Base-by-base conservation (phyloP, 2,329 filamentous ascomycete genomes). In the Diaporthe ampelina region DNA sequence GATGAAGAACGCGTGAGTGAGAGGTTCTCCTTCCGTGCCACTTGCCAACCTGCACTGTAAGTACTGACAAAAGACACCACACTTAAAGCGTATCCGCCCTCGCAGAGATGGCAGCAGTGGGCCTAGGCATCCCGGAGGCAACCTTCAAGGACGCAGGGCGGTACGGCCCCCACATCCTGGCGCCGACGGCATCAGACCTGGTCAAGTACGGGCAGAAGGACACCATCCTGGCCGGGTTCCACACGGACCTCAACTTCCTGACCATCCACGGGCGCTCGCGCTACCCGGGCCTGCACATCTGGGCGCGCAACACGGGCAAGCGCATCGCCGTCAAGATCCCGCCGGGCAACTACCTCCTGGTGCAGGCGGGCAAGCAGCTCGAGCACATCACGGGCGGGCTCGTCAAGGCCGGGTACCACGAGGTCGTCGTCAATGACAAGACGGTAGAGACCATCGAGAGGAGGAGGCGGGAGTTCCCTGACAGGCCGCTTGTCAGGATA, bases 161-260 rank as follows among this genome's bases (percentile, higher is more conserved):
- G 76, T 91, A 91, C 76, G 89, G 88, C n/a, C 89, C 90, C 3
- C 90, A 91, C 77, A 86, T 91, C 59, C 87, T 91, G 21, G 90
- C 90, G 1, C 90, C 90, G 0, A 91, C 90, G 1, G 89, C 90
- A 1, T 91, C 89, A 0, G 88, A 91, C 79, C 86, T 91, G 17
- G 71, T 76, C 17, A 89, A 86, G 74, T 90, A 91, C 82, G 88
- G 87, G 61, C 63, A 80, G 4, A 83, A 85, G 68, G 86, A 91
- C 83, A 91, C 89, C 67, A 91, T 91, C 78, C 86, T 91, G 21
- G 90, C 90, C 21, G 90, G 90, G 52, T 91, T 91, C 84, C 90
- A 91, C 81, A 91, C 90, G 0, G 90, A 91, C 78, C 88, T 91
- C 74, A 91, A 91, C 85, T 91, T 91, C 80, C 85, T 91, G 70